A percentile compares a stretch with the other conserved stretches of the same genome.
Conservation (phyloP, 495 filamentous ascomycete species). For the Hyaloscypha variabilis region DNA sequence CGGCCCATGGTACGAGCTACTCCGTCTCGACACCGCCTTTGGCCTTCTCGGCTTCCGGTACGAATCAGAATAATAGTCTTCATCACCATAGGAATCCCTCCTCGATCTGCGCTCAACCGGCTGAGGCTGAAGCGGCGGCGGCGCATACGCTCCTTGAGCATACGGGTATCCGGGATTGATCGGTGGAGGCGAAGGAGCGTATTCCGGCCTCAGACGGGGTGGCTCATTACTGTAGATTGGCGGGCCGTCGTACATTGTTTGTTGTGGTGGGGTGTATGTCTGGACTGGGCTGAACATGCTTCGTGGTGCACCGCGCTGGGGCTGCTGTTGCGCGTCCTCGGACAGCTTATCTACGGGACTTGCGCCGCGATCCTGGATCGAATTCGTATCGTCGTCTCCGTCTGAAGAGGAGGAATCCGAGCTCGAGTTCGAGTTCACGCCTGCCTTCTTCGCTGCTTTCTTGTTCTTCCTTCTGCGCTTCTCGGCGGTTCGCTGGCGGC, state of each 20-base stretch:
- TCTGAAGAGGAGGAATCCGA: not conserved
- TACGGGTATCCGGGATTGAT: not conserved
- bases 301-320: not conserved
- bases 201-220: constrained; percentile 17
- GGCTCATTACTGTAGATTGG: constrained; percentile 16
- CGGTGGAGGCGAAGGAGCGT: constrained; percentile 4
- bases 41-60: constrained; percentile 5
- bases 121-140: not conserved
- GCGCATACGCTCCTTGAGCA: not conserved
- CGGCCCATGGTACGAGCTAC: constrained; percentile 23
- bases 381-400: not conserved
- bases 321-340: not conserved
- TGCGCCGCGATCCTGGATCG: not conserved
- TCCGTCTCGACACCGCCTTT: constrained; percentile 16
- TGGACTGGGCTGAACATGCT: not conserved
- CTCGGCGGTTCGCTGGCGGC: not conserved
- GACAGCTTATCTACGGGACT: not conserved
- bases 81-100: constrained; percentile 2
- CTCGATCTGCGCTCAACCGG: not conserved
- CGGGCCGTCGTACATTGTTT: not conserved
- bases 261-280: not conserved
- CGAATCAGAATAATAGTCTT: constrained; percentile 12
- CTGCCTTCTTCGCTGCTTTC: not conserved
- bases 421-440: not conserved
- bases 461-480: not conserved